phyloP scores from a whole-genome alignment of 2,329 filamentous ascomycete genomes.

The Colletotrichum coccodes region DNA sequence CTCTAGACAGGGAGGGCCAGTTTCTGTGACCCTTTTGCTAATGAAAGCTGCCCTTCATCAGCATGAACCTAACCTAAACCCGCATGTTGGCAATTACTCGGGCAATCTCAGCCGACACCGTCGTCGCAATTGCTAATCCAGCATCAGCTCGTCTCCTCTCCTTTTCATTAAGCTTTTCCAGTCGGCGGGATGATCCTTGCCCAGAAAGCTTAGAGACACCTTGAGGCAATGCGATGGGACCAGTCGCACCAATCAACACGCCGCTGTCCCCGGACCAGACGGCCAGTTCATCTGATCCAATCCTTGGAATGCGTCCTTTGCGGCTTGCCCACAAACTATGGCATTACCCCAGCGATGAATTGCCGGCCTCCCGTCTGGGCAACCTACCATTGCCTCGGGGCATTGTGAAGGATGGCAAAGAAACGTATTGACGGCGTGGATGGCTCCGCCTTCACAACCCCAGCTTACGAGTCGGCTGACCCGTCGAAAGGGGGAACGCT shows the following conservation, averaged over 20 bases:
- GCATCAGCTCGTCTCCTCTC: background rate
- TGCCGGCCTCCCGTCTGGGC: conserved; percentile 4
- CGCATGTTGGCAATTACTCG: background rate
- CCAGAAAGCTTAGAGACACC: conserved; percentile 10
- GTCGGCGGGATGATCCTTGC: conserved; percentile 11
- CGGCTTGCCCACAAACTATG: background rate
- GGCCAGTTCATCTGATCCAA: conserved; percentile 27
- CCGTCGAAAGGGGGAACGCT: background rate
- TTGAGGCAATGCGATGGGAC: conserved; percentile 5
- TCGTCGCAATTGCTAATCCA: background rate
- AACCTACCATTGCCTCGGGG: background rate
- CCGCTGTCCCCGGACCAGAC: background rate
- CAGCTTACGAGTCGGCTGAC: background rate
- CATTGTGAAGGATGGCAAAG: background rate
- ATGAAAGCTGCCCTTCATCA: background rate
- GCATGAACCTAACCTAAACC: background rate
- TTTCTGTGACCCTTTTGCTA: background rate
- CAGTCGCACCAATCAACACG: conserved; percentile 15
- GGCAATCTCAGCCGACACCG: background rate
- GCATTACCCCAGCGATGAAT: background rate
- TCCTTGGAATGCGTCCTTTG: background rate
- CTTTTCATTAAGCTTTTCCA: conserved; percentile 10
- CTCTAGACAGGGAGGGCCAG: background rate
- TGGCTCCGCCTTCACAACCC: background rate
- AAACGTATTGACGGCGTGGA: background rate